Evolutionary conservation across 352 stramenopile species (phyloP).

Genomic region (Globisporangium camurandrum): DNA sequence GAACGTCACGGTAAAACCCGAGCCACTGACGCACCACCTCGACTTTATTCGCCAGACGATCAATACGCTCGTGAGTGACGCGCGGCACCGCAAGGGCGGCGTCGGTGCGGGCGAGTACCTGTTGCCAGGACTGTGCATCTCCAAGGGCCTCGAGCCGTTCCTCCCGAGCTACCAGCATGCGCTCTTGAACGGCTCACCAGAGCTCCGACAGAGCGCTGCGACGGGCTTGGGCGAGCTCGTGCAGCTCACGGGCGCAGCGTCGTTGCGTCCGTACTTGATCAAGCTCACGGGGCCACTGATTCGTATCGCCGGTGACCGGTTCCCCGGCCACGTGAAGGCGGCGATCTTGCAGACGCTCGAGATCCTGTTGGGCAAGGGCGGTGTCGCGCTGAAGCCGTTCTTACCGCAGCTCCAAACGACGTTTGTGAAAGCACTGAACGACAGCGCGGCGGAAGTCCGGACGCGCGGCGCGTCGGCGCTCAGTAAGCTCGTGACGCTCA

Average conservation of each 20-base stretch:
- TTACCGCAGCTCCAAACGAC: constrained; percentile 99
- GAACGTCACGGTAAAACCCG: constrained; percentile 87
- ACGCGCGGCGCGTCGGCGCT: constrained; percentile 88
- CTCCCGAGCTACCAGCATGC: constrained; percentile 97
- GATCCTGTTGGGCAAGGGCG: constrained; percentile 95
- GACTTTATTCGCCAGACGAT: constrained; percentile 97
- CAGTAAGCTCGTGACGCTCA: constrained; percentile 90
- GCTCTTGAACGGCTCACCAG: constrained; percentile 92
- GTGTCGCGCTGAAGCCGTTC: constrained; percentile 97
- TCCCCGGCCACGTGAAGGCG: constrained; percentile 96
- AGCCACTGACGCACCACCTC: constrained; percentile 93
- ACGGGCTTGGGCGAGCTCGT: constrained; percentile 96
- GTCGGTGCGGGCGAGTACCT: constrained; percentile 72
- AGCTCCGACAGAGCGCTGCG: constrained; percentile 88
- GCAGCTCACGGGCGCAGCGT: constrained; percentile 76
- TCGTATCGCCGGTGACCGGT: constrained; percentile 98
- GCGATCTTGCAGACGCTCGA: constrained; percentile 96
- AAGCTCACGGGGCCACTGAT: constrained; percentile 97
- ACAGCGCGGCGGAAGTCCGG: constrained; percentile 92
- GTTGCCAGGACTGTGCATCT: constrained; percentile 69
- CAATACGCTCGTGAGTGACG: constrained; percentile 95
- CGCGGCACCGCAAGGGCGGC: constrained; percentile 90
- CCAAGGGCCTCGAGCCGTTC: constrained; percentile 93
- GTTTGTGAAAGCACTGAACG: constrained; percentile 99
- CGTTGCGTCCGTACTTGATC: constrained; percentile 95